These are phyloP conservation scores for Nevesoporus exiguus DNA, from an alignment of 768 basidiomycete species.

Conservation along the genomic window DNA sequence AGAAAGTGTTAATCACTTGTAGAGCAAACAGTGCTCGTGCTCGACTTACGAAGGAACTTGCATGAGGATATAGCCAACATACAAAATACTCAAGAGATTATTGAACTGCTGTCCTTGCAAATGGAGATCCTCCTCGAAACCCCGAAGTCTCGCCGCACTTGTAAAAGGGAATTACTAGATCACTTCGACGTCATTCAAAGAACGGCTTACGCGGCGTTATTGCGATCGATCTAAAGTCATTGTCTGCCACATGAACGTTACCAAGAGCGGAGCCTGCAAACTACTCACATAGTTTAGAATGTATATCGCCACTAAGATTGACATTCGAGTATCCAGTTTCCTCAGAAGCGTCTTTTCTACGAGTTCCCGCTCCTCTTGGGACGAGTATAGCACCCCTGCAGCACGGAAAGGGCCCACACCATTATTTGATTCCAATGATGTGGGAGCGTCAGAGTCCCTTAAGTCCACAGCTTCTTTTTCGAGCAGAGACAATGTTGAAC, in stretches of 20 bases:
- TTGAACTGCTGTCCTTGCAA: slow-evolving; percentile 62
- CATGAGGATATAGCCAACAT: slow-evolving; percentile 74
- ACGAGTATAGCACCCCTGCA: neutral
- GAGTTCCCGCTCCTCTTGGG: slow-evolving; percentile 26
- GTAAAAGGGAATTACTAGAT: neutral
- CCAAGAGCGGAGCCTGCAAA: neutral
- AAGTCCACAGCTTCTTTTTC: slow-evolving; percentile 3
- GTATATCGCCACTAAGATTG: slow-evolving; percentile 35
- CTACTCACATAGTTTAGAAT: slow-evolving; percentile 34
- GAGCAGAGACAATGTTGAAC: too few species aligned
- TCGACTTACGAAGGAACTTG: slow-evolving; percentile 67
- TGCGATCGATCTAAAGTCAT: slow-evolving; percentile 58
- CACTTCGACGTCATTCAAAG: neutral
- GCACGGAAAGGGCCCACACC: neutral
- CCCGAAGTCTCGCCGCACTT: slow-evolving; percentile 70
- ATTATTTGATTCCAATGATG: neutral
- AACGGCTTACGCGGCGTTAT: slow-evolving; percentile 56
- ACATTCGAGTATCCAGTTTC: slow-evolving; percentile 35
- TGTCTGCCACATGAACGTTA: neutral
- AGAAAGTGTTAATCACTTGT: neutral
- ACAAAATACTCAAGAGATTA: slow-evolving; percentile 63
- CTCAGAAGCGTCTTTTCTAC: slow-evolving; percentile 43
- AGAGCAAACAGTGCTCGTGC: neutral
- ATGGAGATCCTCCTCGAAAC: slow-evolving; percentile 66
- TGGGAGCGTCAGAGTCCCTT: slow-evolving; percentile 3